Evolutionary conservation across 106 monocot species (phyloP), one percentile per base, ranked within the genome.

Genomic region (Allium sativum): DNA sequence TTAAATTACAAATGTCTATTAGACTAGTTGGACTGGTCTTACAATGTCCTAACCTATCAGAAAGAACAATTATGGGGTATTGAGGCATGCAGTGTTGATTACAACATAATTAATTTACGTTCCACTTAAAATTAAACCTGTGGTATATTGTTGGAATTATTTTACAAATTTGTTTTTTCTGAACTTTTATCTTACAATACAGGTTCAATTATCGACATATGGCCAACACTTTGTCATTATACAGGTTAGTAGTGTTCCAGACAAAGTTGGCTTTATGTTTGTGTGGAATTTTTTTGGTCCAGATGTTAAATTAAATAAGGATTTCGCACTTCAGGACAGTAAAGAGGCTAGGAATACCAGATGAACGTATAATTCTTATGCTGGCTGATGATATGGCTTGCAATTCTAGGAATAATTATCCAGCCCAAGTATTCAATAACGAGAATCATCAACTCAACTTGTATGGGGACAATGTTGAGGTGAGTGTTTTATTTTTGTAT

Each of bases 301-400:
- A 31, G 5, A 31, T 15, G 42, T 45, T 15, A 45, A 53, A 17
- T 62, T 21, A 55, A 43, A 66, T 1, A 12, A 17, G 18, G 44
- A 44, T 53, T 17, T 58, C 56, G 45, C 52, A 7, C 44, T 12
- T 60, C 78, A 98, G 96, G 76, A 98, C 96, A 57, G 96, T 98
- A 47, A 92, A 92, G 70, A 64, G 96, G 57, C 71, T 98, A 48
- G 96, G 91, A 55, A 98, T 98, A 69, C 96, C 91, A 55, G 96
- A 98, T 74, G 96, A 98, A 69, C 77, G 95, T 55, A 96, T 96
- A 68, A 84, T 96, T 77, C 88, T 98, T 45, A 98, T 98, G 91
- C 65, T 98, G 76, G 96, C 96, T 13, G 96, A 98, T 81, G 96
- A 98, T 47, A 98, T 98, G 84, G 96, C 96, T 65, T 98, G 96